Conservation (phyloP, 2,329 filamentous ascomycete species). For the Ceratocystis cubensis region DNA sequence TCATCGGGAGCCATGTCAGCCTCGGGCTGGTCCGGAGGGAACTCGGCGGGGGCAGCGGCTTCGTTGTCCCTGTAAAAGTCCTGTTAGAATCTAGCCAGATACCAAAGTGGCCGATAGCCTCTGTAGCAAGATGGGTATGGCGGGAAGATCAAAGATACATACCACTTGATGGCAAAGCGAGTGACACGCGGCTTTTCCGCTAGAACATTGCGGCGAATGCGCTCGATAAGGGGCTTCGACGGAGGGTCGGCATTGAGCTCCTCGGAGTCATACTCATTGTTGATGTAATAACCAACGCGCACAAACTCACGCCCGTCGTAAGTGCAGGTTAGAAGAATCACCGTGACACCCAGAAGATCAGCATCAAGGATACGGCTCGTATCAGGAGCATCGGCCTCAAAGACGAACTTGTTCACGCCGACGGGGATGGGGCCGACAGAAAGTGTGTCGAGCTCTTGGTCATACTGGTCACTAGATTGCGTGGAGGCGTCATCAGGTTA, state of each 20-base stretch:
- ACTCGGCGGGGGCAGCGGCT: constrained; percentile 88
- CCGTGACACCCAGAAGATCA: constrained; percentile 92
- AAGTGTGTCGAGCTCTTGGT: constrained; percentile 94
- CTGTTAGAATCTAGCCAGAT: too few relatives aligned
- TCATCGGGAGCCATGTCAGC: constrained; percentile 79
- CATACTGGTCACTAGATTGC: constrained; percentile 66
- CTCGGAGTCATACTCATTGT: constrained; percentile 95
- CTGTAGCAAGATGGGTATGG: neutral
- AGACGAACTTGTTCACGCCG: constrained; percentile 96
- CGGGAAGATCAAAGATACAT: constrained; percentile 28
- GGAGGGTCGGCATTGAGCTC: constrained; percentile 82
- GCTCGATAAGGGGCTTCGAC: constrained; percentile 82
- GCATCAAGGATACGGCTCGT: constrained; percentile 82
- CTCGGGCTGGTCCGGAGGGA: constrained; percentile 93
- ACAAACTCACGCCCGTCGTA: constrained; percentile 97
- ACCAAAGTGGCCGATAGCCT: too few relatives aligned
- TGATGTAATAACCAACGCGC: constrained; percentile 97
- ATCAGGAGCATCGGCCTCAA: constrained; percentile 87
- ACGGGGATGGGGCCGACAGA: constrained; percentile 95
- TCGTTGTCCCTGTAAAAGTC: constrained; percentile 75
- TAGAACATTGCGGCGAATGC: constrained; percentile 80
- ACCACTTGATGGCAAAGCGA: constrained; percentile 98
- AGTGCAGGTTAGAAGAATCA: constrained; percentile 88
- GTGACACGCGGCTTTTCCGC: constrained; percentile 97
- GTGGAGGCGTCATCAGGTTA: neutral